Evolutionary conservation across 148 eudicot genomes (phyloP), one percentile per base, ranked within the genome.

Genomic region (Nepenthes gracilis): DNA sequence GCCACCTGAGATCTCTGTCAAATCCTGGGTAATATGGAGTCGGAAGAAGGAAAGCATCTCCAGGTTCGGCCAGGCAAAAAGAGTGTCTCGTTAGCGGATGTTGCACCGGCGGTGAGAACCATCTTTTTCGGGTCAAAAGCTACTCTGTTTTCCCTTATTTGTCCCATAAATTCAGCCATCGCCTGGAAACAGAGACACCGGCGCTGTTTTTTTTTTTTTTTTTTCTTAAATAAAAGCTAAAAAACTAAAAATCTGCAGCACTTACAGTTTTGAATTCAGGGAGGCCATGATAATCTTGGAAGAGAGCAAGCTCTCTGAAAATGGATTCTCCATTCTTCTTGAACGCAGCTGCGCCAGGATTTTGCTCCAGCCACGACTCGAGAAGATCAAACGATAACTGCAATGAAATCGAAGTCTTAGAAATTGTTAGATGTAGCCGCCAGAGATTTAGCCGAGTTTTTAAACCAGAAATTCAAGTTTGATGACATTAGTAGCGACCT

Each of bases 11-110:
- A 67, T 84, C 90, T 64, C 90, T 72, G 66, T 84, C 90, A 60
- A 83, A 83, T 50, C 90, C 90, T 1, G 90, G 86, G 67, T 84
- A 84, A 68, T 81, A 84, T 1, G 86, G 90, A 0, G 90, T 81
- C 1, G 90, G 90, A 36, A 84, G 67, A 36, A 84, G 86, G 69
- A 81, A 74, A 38, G 90, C 86, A 4, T 84, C 80, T 47, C 90
- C 90, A 2, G 76, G 80, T 23, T 81, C 74, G 9, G 90, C 90
- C 0, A 84, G 78, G 75, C 86, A 84, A 69, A 81, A 84, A 76
- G 68, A 84, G 75, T 2, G 73, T 81, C 68, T 84, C 90, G 47
- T 81, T 84, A 2, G 86, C 90, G 0, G 86, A 81, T 37, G 90
- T 84, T 55, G 90, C 78, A 54, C 90, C 90, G 1, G 90, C 90